Conservation (phyloP, 73 alveolate species). For the Tetrahymena borealis region DNA sequence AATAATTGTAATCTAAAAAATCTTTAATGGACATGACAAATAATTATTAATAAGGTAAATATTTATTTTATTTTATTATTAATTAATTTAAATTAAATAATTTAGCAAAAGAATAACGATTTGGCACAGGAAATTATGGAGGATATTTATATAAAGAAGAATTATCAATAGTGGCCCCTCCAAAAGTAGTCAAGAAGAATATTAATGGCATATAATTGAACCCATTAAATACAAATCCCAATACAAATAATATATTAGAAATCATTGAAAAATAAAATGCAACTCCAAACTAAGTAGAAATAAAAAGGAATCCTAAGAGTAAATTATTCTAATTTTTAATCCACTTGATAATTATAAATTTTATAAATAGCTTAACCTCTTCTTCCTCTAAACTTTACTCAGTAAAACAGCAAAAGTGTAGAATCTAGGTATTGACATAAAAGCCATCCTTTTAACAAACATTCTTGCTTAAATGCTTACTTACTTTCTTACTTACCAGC, state of each 20-base stretch:
- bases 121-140: background rate
- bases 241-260: background rate
- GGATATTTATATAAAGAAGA: background rate
- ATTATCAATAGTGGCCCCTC: background rate
- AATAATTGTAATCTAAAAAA: background rate
- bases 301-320: background rate
- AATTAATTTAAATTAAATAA: background rate
- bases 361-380: background rate
- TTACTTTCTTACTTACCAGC: too few relatives aligned
- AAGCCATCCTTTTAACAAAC: too few relatives aligned
- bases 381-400: background rate
- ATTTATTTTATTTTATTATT: background rate
- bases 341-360: background rate
- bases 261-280: background rate
- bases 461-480: too few relatives aligned
- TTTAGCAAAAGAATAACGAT: background rate
- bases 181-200: background rate
- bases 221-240: background rate
- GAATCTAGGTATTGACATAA: background rate
- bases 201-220: background rate
- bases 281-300: background rate
- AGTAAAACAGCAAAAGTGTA: background rate
- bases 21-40: background rate
- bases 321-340: background rate
- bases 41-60: background rate